Evolutionary conservation across 225 moss, liverwort and hornwort genomes (phyloP), one percentile per base, ranked within the genome.

Genomic region (Polytrichum formosum): DNA sequence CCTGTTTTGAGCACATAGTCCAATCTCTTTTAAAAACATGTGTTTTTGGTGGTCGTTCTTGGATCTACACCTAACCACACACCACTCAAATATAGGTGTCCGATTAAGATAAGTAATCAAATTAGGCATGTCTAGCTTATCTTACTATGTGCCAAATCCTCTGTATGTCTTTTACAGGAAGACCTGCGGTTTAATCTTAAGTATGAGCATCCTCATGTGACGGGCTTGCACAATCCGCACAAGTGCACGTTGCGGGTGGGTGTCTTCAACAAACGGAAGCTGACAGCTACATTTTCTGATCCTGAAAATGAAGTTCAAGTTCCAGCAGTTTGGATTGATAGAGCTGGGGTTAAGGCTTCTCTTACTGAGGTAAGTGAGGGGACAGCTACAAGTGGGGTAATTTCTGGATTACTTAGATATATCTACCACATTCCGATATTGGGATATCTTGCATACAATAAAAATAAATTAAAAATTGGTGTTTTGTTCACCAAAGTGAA

Each of bases 241-340:
- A 80, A 73, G 5, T 73, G 74, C 63, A 83, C 78, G 20, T 73
- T 89, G 55, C 81, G 81, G 35, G 62, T 86, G 17, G 79, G 81
- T 68, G 81, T 79, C 30, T 89, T 89, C 62, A 89, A 79, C 64
- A 89, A 87, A 64, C 81, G 88, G 56, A 88, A 88, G 66, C 69
- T 88, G 66, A 82, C 82, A n/a, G 88, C 88, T 70, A 81, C 83
- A 21, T 88, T 71, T 46, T 70, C 72, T 64, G 71, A 82, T 71
- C 77, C 56, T 26, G 75, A 84, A 63, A 77, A 65, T 46, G 68
- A 55, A 21, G 77, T 76, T 81, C 77, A 77, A 84, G 73, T 70
- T 31, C 86, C 89, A 68, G 89, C 86, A 46, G 65, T 89, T 53
- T 89, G 89, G 89, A 80, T 86, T 67, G 89, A 89, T 76, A 81